phyloP scores from a whole-genome alignment of 371 early-diverging fungal genomes.

The Capillidium heterosporum region DNA sequence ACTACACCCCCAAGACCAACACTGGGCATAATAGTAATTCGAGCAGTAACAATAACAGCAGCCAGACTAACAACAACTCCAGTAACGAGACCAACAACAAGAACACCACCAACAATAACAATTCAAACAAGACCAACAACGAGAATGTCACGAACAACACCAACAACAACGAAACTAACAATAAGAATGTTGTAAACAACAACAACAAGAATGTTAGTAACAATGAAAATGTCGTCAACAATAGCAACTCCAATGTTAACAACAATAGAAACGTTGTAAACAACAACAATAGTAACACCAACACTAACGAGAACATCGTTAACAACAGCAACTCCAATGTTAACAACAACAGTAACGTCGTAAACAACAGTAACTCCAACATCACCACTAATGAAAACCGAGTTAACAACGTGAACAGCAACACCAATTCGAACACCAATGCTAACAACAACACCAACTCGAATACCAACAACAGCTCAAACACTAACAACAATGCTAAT shows the following conservation, averaged over 20 bases:
- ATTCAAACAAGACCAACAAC: too few relatives aligned
- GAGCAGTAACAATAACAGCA: too few relatives aligned
- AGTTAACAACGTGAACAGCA: neutral
- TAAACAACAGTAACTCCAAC: constrained; percentile 9
- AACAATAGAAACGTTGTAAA: constrained; percentile 2
- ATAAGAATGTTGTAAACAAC: too few relatives aligned
- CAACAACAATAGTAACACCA: neutral
- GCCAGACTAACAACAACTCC: neutral
- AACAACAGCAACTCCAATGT: constrained; percentile 5
- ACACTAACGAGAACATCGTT: constrained; percentile 9
- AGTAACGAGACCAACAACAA: neutral
- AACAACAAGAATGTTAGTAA: too few relatives aligned
- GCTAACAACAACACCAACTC: neutral
- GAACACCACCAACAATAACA: constrained; percentile 7
- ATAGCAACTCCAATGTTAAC: neutral
- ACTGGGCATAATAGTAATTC: too few relatives aligned
- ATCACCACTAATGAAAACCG: neutral
- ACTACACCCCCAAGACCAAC: too few relatives aligned
- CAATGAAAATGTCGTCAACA: constrained; percentile 4
- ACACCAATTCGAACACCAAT: neutral
- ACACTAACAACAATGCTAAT: constrained; percentile 8
- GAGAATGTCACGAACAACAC: too few relatives aligned
- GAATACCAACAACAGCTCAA: constrained; percentile 1
- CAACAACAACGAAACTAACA: too few relatives aligned
- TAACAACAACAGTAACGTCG: constrained; percentile 11